These are phyloP conservation scores for Eutrema salsugineum DNA, from an alignment of 441 rosid genomes.

Conservation along the genomic window DNA sequence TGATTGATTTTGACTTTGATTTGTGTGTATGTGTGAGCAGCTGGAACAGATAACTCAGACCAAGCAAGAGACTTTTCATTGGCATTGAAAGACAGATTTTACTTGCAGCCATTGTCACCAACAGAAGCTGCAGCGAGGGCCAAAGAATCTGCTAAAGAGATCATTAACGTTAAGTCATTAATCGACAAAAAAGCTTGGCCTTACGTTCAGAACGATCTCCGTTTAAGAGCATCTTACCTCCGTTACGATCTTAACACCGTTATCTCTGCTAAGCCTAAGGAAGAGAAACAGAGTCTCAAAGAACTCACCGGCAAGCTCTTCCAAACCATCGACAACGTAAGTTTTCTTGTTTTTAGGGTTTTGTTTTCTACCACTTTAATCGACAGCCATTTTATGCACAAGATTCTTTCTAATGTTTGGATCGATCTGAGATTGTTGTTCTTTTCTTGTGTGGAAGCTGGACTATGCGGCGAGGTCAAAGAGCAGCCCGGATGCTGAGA, in stretches of 20 bases:
- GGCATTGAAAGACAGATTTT: constrained; percentile 67
- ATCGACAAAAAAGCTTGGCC: constrained; percentile 98
- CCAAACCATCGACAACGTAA: constrained; percentile 59
- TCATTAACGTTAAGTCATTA: constrained; percentile 59
- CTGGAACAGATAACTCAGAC: constrained; percentile 89
- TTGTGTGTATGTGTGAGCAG: constrained; percentile 39
- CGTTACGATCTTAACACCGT: constrained; percentile 91
- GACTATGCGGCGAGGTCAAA: constrained; percentile 92
- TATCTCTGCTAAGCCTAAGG: constrained; percentile 69
- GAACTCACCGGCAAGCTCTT: constrained; percentile 85
- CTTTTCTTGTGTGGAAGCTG: constrained; percentile 40
- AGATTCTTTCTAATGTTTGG: not conserved
- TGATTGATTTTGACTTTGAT: not conserved
- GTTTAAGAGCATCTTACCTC: constrained; percentile 66
- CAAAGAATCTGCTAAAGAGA: constrained; percentile 91
- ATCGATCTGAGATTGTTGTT: not conserved
- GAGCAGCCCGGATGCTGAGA: constrained; percentile 89
- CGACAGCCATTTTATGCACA: not conserved
- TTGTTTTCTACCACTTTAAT: not conserved
- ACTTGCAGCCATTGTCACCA: constrained; percentile 67
- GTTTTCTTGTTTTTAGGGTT: constrained; percentile 1
- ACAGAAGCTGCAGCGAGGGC: constrained; percentile 71
- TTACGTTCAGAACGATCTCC: constrained; percentile 82
- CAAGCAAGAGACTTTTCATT: constrained; percentile 68
- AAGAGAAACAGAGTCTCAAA: constrained; percentile 65